Percentiles rank a stretch among this genome's conserved stretches.
These are phyloP conservation scores for Nakazawaea peltata DNA, from an alignment of 805 yeast genomes.

Conservation along the genomic window DNA sequence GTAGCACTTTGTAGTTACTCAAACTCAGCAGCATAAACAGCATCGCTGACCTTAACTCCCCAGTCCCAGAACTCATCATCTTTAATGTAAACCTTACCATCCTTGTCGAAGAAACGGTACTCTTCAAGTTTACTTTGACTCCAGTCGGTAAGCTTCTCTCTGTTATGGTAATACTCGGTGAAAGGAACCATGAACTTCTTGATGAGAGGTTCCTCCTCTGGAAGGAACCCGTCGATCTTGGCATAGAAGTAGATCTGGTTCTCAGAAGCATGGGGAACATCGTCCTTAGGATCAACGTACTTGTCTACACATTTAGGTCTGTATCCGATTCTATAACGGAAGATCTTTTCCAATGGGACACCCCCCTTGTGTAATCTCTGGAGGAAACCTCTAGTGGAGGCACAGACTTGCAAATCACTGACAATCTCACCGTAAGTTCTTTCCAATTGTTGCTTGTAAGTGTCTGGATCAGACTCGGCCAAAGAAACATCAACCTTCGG, in stretches of 20 bases:
- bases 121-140: conserved; percentile 17
- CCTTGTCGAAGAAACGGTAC: conserved; percentile 20
- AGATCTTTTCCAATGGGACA: conserved; percentile 11
- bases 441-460: conserved; percentile 15
- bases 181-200: conserved; percentile 18
- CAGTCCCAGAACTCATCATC: conserved; percentile 28
- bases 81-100: conserved; percentile 20
- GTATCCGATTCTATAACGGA: conserved; percentile 11
- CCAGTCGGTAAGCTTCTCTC: conserved; percentile 22
- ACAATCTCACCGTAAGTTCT: conserved; percentile 26
- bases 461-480: conserved; percentile 12
- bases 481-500: conserved; percentile 7
- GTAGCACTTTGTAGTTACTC: neutral
- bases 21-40: conserved; percentile 16
- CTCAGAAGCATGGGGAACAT: conserved; percentile 13
- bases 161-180: conserved; percentile 20
- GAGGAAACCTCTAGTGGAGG: conserved; percentile 27
- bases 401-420: conserved; percentile 31
- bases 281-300: conserved; percentile 8
- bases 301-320: conserved; percentile 11
- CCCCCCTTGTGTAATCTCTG: conserved; percentile 18
- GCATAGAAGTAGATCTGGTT: conserved; percentile 24
- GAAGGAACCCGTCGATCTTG: conserved; percentile 18
- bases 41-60: conserved; percentile 26
- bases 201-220: conserved; percentile 14